These are phyloP conservation scores for Stromatinia cepivora DNA, from an alignment of 2,329 filamentous ascomycete genomes.

Conservation along the genomic window DNA sequence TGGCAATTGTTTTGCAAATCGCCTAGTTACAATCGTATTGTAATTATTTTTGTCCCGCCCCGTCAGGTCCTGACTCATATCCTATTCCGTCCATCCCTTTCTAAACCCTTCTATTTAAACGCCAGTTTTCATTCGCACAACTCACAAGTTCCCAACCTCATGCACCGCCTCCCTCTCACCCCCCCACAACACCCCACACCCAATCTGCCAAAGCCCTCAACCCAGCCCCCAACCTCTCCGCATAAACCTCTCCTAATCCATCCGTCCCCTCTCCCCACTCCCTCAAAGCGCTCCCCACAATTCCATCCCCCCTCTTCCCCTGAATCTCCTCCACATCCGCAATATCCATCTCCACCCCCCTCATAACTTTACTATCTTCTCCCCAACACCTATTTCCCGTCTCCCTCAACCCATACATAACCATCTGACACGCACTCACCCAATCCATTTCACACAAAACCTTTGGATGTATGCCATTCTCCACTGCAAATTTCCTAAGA, in stretches of 20 bases:
- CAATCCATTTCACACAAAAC: conserved; percentile 26
- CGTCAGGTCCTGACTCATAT: not conserved
- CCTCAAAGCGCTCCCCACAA: conserved; percentile 4
- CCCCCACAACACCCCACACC: conserved; percentile 7
- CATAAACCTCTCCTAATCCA: not conserved
- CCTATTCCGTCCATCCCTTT: too few relatives aligned
- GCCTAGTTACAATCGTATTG: not conserved
- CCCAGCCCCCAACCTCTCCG: not conserved
- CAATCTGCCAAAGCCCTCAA: conserved; percentile 3
- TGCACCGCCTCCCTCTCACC: not conserved
- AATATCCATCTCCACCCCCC: conserved; percentile 7
- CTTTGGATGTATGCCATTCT: not conserved
- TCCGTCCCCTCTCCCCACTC: not conserved
- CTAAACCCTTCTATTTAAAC: not conserved
- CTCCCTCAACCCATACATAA: conserved; percentile 13
- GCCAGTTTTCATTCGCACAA: too few relatives aligned
- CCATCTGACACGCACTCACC: conserved; percentile 16
- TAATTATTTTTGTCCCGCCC: not conserved
- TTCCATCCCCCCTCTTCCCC: not conserved
- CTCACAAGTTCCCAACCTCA: not conserved
- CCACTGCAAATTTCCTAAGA: conserved; percentile 14
- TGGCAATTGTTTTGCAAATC: not conserved
- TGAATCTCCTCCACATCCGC: conserved; percentile 13
- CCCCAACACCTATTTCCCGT: conserved; percentile 16
- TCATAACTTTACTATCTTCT: conserved; percentile 11